Evolutionary conservation across 2,329 filamentous ascomycete genomes (phyloP).

Genomic region (Pseudogymnoascus sp.): DNA sequence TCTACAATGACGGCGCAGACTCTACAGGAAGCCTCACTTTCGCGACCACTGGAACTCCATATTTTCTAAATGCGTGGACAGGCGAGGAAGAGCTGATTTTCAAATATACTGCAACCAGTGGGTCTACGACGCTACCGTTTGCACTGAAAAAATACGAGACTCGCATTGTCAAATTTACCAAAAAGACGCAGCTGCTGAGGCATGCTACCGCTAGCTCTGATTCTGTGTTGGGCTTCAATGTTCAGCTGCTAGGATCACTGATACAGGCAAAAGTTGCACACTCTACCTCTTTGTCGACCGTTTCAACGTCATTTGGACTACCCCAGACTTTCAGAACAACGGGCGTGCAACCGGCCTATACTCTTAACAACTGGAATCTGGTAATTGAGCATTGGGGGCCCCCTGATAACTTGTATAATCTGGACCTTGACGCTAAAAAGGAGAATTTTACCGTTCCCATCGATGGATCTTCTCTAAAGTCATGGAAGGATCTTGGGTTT

Average conservation of each 20-base stretch:
- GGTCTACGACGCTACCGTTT: slow-evolving; percentile 25
- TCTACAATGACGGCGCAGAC: slow-evolving; percentile 31
- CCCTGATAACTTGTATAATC: slow-evolving; percentile 27
- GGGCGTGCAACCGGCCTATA: slow-evolving; percentile 13
- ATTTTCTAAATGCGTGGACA: slow-evolving; percentile 35
- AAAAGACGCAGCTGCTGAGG: not conserved
- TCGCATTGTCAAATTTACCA: slow-evolving; percentile 24
- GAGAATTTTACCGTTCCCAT: slow-evolving; percentile 13
- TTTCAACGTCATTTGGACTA: not conserved
- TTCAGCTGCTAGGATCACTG: not conserved
- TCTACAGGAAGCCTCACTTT: slow-evolving; percentile 25
- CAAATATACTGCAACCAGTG: slow-evolving; percentile 21
- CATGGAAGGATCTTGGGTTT: not conserved
- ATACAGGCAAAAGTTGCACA: not conserved
- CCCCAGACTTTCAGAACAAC: not conserved
- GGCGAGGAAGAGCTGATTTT: slow-evolving; percentile 28
- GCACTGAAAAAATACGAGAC: slow-evolving; percentile 33
- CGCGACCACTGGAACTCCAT: slow-evolving; percentile 27
- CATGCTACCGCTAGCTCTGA: not conserved
- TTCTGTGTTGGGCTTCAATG: not conserved
- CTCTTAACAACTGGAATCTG: slow-evolving; percentile 30
- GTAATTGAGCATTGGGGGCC: slow-evolving; percentile 32
- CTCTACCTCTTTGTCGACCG: not conserved
- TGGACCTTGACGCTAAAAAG: slow-evolving; percentile 7
- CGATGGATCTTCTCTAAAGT: not conserved